Evolutionary conservation across 2,329 filamentous ascomycete genomes (phyloP).

Genomic region (Aspergillus transmontanensis): DNA sequence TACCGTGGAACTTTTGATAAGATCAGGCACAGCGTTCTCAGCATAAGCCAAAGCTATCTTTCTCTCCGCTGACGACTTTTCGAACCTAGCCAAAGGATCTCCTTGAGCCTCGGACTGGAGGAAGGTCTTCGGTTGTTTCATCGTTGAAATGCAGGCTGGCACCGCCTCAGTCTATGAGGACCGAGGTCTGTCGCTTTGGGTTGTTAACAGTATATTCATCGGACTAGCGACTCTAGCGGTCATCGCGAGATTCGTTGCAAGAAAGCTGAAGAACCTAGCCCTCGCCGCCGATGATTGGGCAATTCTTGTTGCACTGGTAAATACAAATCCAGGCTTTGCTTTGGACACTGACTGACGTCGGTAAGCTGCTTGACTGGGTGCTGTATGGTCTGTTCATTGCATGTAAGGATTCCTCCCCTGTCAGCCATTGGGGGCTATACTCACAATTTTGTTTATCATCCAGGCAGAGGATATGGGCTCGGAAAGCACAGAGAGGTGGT

Average conservation of each 20-base stretch:
- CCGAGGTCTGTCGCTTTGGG: not conserved
- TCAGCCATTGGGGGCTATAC: not conserved
- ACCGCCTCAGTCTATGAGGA: not conserved
- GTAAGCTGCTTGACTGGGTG: not conserved
- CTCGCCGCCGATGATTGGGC: slow-evolving; percentile 4
- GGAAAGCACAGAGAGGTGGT: not conserved
- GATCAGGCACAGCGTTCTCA: not conserved
- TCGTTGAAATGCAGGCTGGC: not conserved
- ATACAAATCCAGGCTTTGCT: not conserved
- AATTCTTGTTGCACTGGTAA: not conserved
- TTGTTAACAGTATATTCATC: slow-evolving; percentile 4
- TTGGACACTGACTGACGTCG: not conserved
- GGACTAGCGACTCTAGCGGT: not conserved
- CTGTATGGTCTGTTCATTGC: slow-evolving; percentile 1
- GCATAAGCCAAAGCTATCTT: not conserved
- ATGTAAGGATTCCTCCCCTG: not conserved
- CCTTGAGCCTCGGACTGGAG: not conserved
- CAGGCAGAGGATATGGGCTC: not conserved
- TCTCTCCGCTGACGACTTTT: not conserved
- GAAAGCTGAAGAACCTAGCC: not conserved
- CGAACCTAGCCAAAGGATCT: not conserved
- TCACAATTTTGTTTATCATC: not conserved
- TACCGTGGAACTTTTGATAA: not conserved
- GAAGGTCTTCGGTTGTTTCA: not conserved
- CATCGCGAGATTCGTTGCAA: slow-evolving; percentile 4